A percentile compares a stretch with the other conserved stretches of the same genome.
Conservation (phyloP, 176 grass and related monocot genomes). For the Ensete ventricosum region DNA sequence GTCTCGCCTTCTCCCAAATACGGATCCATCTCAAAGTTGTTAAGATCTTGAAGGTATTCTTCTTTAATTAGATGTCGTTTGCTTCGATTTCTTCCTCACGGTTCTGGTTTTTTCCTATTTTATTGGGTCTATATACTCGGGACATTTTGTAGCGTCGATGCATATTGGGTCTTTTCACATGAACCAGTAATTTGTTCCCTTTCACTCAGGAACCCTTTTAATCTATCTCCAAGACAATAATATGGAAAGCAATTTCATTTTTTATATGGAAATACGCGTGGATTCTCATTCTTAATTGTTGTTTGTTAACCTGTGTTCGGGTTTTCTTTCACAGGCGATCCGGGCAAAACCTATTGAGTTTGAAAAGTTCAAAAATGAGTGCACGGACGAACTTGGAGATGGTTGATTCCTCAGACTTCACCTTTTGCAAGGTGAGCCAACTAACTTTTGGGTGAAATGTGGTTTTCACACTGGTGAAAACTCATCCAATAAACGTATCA, state of each 20-base stretch:
- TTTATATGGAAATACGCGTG: not conserved
- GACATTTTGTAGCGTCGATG: not conserved
- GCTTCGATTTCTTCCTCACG: not conserved
- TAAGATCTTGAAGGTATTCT: not conserved
- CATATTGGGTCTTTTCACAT: not conserved
- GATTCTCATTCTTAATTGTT: no score
- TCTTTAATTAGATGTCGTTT: not conserved
- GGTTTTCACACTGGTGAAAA: not conserved
- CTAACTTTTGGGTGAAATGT: not conserved
- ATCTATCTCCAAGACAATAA: not conserved
- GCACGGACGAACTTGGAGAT: constrained; percentile 14
- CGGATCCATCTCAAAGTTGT: no score
- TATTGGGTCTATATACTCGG: no score
- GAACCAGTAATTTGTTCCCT: not conserved
- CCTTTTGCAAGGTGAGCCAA: constrained; percentile 60
- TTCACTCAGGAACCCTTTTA: not conserved
- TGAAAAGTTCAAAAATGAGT: no score
- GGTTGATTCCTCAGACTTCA: constrained; percentile 71
- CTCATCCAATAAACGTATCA: not conserved
- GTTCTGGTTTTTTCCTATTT: not conserved
- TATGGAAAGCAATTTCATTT: not conserved
- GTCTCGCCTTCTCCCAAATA: no score
- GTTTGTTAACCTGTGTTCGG: no score
- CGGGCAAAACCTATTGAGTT: not conserved
- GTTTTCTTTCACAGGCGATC: no score